These are phyloP conservation scores for Metschnikowia cubensis DNA, from an alignment of 805 yeast genomes.

Conservation along the genomic window DNA sequence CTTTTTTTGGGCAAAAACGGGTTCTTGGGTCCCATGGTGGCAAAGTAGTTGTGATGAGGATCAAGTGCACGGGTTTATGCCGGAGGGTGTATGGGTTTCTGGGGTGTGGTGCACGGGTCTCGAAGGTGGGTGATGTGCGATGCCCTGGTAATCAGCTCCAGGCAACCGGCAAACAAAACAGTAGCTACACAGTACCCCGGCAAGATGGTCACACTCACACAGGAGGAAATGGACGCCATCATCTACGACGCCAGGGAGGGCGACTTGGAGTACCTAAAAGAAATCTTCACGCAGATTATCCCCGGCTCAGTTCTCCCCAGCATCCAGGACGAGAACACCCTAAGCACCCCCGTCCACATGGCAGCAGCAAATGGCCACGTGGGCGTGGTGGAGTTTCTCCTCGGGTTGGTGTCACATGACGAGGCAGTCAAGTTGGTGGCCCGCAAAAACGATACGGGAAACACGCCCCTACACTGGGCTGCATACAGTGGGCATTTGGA, in stretches of 20 bases:
- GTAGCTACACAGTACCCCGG: no score
- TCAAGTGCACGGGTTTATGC: no score
- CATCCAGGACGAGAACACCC: constrained; percentile 60
- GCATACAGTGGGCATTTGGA: constrained; percentile 79
- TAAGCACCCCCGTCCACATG: constrained; percentile 84
- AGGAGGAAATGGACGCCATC: constrained; percentile 80
- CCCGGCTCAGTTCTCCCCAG: constrained; percentile 34
- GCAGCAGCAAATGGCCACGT: constrained; percentile 93
- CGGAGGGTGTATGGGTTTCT: background rate
- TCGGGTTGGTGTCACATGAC: constrained; percentile 44
- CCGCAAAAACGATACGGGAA: constrained; percentile 69
- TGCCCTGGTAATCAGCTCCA: background rate
- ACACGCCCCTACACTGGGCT: constrained; percentile 97
- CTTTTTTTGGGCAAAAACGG: constrained; percentile 29
- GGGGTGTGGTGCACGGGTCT: constrained; percentile 1
- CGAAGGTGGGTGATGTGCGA: background rate
- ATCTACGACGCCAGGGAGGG: constrained; percentile 85
- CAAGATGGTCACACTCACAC: constrained; percentile 33
- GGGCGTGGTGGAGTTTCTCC: constrained; percentile 58
- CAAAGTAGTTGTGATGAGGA: background rate
- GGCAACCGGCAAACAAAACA: background rate
- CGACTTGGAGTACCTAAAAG: constrained; percentile 71
- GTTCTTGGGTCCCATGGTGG: constrained; percentile 16
- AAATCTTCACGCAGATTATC: constrained; percentile 57
- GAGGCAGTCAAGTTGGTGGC: constrained; percentile 38